Evolutionary conservation across 108 stramenopile genomes (phyloP).

Genomic region (Hondaea fermentalgiana): DNA sequence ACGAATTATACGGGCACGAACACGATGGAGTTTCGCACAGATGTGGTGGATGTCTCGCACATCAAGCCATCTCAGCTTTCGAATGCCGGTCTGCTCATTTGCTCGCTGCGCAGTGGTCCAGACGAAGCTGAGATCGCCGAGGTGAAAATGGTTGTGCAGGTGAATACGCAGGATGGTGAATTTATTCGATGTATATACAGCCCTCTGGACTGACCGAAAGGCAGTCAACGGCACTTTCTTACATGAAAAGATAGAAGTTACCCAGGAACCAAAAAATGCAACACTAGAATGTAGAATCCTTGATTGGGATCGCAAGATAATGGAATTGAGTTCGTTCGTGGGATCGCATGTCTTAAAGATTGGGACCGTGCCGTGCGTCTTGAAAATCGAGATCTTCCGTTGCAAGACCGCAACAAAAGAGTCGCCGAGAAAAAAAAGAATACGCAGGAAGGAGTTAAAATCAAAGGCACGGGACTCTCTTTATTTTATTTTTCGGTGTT

Average conservation of each 20-base stretch:
- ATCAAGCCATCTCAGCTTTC: conserved; percentile 11
- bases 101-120: background rate
- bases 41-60: background rate
- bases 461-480: background rate
- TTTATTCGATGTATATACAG: conserved; percentile 9
- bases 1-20: background rate
- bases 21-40: background rate
- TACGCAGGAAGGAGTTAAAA: background rate
- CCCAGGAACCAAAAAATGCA: too few species aligned
- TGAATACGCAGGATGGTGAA: background rate
- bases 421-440: background rate
- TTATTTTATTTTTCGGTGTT: background rate
- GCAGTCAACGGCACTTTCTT: too few species aligned
- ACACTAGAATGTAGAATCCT: too few species aligned
- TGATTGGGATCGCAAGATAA: too few species aligned
- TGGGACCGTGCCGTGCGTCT: too few species aligned
- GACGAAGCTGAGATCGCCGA: background rate
- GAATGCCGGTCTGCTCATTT: conserved; percentile 6
- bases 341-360: too few species aligned
- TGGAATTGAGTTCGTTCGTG: too few species aligned
- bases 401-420: too few species aligned
- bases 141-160: conserved; percentile 16
- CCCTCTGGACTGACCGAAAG: background rate
- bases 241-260: too few species aligned
- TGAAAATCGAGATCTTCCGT: too few species aligned